Base-by-base conservation (phyloP, 2,329 filamentous ascomycete genomes). In the Emergomyces orientalis region DNA sequence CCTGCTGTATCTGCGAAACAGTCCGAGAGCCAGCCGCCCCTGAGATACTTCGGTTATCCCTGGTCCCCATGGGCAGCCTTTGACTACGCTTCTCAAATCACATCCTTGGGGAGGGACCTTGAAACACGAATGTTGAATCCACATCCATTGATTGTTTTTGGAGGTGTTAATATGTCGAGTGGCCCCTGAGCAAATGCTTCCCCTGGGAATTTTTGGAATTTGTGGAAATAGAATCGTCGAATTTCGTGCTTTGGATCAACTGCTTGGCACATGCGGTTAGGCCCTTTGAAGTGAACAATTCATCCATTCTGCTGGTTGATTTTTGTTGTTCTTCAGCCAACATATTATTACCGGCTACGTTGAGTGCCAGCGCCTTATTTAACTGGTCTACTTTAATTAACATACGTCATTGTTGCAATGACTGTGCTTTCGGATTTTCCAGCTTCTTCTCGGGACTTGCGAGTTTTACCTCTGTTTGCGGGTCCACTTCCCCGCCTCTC, bases 391-490 rank as follows among this genome's bases (percentile, higher is more conserved):
- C 19, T 58, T 58, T 41, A 34, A 3, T 39, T 57, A n/a, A 43
- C 34, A 27, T 43, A 41, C 51, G 27, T 25, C 32, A 37, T 9
- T 37, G 34, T 27, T 41, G 45, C 14, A 6, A 64, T 66, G 65
- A 60, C 65, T 52, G 57, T 63, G 11, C 62, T 63, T 22, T 62
- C 62, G 9, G 63, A 65, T 49, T 65, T 58, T 30, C 41, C 62
- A 32, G 59, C 49, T 17, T 17, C 63, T 41, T 60, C 41, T n/a
- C 61, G 64, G 51, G 62, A 65, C 22, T 47, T 64, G 59, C 63
- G 62, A 19, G 64, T 65, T 14, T 41, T 65, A 6, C 63, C 65
- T 92, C 91, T 75, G 7, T 75, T 77, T 63, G 74, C 73, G 13
- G 70, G 71, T 39, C 75, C 76, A 52, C 66, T 78, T 22, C 74